phyloP scores from a whole-genome alignment of 805 yeast genomes.

The Cyberlindnera misumaiensis region DNA sequence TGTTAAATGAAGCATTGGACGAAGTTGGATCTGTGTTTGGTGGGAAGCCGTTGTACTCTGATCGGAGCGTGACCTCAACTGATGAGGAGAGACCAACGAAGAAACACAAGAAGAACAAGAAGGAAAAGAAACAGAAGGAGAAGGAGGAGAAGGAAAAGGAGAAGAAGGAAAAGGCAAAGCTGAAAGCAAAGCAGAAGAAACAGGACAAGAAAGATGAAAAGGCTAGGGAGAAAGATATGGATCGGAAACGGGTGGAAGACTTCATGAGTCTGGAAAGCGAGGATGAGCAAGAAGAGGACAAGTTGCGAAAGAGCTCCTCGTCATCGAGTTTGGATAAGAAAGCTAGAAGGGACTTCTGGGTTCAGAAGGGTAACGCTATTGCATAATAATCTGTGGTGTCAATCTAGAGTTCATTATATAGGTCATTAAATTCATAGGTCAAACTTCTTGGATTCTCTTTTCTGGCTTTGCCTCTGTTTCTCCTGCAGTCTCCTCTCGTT shows the following conservation, averaged over 20 bases:
- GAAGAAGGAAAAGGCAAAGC: constrained; percentile 2
- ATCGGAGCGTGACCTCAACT: constrained; percentile 6
- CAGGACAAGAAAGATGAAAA: constrained; percentile 3
- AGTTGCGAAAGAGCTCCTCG: constrained; percentile 6
- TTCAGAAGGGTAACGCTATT: constrained; percentile 27
- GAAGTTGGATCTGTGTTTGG: constrained; percentile 20
- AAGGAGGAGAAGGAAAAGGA: constrained; percentile 5
- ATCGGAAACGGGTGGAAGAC: constrained; percentile 11
- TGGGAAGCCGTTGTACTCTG: constrained; percentile 1
- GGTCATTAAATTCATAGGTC: neutral
- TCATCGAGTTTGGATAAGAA: constrained; percentile 15
- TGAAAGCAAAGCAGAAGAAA: constrained; percentile 2
- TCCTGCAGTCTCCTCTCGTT: constrained; percentile 29
- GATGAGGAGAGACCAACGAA: constrained; percentile 12
- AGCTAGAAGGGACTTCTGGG: constrained; percentile 30
- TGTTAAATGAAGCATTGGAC: constrained; percentile 50
- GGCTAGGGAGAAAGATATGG: constrained; percentile 7
- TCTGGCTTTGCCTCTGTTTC: constrained; percentile 36
- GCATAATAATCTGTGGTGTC: constrained; percentile 4
- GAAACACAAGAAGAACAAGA: neutral
- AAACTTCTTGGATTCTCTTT: constrained; percentile 2
- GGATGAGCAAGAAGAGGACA: constrained; percentile 16
- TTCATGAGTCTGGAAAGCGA: constrained; percentile 16
- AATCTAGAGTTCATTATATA: neutral
- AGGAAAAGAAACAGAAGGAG: constrained; percentile 4